Conservation (phyloP, 2,329 filamentous ascomycete species). For the Amphichorda felina region DNA sequence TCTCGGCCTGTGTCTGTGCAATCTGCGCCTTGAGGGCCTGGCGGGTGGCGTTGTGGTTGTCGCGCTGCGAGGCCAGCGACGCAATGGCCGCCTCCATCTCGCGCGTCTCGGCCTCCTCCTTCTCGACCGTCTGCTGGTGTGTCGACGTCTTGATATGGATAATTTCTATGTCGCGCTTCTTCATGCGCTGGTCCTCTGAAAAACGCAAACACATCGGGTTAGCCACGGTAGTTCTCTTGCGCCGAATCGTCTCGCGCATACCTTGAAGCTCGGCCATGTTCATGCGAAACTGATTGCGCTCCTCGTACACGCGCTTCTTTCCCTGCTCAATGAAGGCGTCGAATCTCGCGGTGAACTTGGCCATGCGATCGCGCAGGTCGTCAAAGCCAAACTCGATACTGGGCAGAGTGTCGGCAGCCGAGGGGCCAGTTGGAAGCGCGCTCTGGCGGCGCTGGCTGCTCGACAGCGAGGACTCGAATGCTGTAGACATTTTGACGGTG, state of each 20-base stretch:
- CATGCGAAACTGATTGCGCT: slow-evolving; percentile 87
- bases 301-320: slow-evolving; percentile 78
- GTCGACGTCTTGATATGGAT: slow-evolving; percentile 57
- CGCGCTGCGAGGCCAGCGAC: slow-evolving; percentile 45
- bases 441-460: slow-evolving; percentile 48
- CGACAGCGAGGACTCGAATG: slow-evolving; percentile 60
- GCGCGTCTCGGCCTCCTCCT: slow-evolving; percentile 63
- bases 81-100: slow-evolving; percentile 60
- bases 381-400: slow-evolving; percentile 94
- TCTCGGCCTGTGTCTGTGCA: slow-evolving; percentile 55
- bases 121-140: slow-evolving; percentile 62
- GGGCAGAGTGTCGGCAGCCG: slow-evolving; percentile 68
- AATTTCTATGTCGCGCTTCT: slow-evolving; percentile 78
- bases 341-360: slow-evolving; percentile 79
- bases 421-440: slow-evolving; percentile 45
- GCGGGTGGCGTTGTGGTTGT: slow-evolving; percentile 44
- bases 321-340: slow-evolving; percentile 91
- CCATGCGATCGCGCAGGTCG: slow-evolving; percentile 89
- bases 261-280: slow-evolving; percentile 84
- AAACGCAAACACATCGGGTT: neutral
- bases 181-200: slow-evolving; percentile 83
- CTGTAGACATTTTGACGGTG: slow-evolving; percentile 34
- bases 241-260: too few relatives aligned
- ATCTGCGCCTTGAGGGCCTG: slow-evolving; percentile 50
- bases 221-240: neutral